These are phyloP conservation scores for Cercis canadensis DNA, from an alignment of 306 rosid genomes.

Conservation along the genomic window DNA sequence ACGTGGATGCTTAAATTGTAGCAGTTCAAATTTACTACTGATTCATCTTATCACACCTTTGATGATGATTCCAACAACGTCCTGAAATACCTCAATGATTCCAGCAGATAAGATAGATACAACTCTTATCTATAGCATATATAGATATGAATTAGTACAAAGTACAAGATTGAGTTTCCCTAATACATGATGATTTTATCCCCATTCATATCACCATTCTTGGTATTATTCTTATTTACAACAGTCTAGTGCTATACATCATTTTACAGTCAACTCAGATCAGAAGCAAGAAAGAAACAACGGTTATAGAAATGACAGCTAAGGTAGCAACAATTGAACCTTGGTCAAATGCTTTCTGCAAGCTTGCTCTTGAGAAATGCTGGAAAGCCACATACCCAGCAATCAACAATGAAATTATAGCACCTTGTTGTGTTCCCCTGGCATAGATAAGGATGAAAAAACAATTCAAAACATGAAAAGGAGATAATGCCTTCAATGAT, in stretches of 20 bases:
- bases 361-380: slow-evolving; percentile 80
- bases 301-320: slow-evolving; percentile 59
- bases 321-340: slow-evolving; percentile 84
- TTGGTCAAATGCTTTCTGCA: slow-evolving; percentile 79
- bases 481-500: not conserved
- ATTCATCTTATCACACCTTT: no score
- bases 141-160: slow-evolving; percentile 6
- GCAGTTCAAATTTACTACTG: not conserved
- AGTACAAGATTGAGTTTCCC: slow-evolving; percentile 17
- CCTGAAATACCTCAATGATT: no score
- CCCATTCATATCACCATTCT: slow-evolving; percentile 20
- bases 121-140: no score
- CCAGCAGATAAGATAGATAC: no score
- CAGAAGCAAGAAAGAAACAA: slow-evolving; percentile 61
- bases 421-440: slow-evolving; percentile 88
- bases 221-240: slow-evolving; percentile 39
- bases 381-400: slow-evolving; percentile 88
- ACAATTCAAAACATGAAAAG: slow-evolving; percentile 11
- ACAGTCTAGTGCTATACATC: slow-evolving; percentile 15
- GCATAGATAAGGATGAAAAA: slow-evolving; percentile 35
- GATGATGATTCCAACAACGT: no score
- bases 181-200: not conserved
- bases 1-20: not conserved
- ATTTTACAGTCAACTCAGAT: slow-evolving; percentile 57
- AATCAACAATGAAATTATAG: slow-evolving; percentile 64